Base-by-base conservation (phyloP, 148 eudicot genomes). In the Amaranthus cruentus region DNA sequence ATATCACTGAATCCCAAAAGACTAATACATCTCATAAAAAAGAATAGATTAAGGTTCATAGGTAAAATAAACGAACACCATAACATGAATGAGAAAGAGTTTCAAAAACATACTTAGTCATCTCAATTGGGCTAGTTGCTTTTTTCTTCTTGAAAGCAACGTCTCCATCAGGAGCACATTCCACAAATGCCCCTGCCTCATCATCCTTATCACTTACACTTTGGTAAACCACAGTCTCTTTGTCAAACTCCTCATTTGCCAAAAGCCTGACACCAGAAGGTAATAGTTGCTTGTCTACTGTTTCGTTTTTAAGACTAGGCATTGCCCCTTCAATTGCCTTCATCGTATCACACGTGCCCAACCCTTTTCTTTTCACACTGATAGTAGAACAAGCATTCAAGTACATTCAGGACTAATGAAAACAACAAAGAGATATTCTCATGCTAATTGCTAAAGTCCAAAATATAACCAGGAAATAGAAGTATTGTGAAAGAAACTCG, bases 281-380 rank as follows among this genome's bases (percentile, higher is more conserved):
- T 58, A 79, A 76, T 46, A 80, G 83, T 70, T 82, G 90, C 81
- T 81, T 82, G 77, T 83, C 84, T 68, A 67, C 74, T 38, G 67
- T 51, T 69, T 77, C 72, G 60, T 75, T 81, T 64, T 83, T 80
- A 74, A 79, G 71, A 43, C 70, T 68, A 69, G 71, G 44, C 63
- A 69, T 77, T 38, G 70, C 70, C 47, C 61, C 84, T 75, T 76
- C 67, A 70, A 52, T 80, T 68, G 68, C 80, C 72, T 76, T 78
- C 9, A 55, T 54, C 55, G 62, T 54, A 11, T 73, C 66, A 47
- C 68, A 71, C 59, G 76, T 73, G 74, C 66, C 75, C n/a, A 53
- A 64, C 49, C 63, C 81, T 83, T 84, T 91, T 84, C 81, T 86
- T 72, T 73, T 87, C 69, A 91, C 96, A 38, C 98, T 95, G 83